A percentile compares a stretch with the other conserved stretches of the same genome.
Conservation (phyloP, 2,329 filamentous ascomycete genomes). For the Geosmithia morbida region DNA sequence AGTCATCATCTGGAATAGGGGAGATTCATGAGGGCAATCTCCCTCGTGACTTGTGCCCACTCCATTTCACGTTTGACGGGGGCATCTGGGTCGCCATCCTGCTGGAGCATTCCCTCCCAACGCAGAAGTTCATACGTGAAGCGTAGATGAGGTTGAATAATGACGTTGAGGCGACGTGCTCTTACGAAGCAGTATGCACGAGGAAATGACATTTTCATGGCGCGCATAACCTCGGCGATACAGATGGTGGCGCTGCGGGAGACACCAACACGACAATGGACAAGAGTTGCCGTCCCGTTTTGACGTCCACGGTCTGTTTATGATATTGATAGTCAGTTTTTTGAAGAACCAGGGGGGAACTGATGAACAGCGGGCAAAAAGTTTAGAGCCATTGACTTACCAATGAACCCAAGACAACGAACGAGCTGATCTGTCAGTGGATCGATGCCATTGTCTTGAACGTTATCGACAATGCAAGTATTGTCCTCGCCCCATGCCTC, state of each 20-base stretch:
- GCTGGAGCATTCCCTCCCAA: conserved; percentile 73
- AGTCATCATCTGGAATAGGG: conserved; percentile 59
- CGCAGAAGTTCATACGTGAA: conserved; percentile 93
- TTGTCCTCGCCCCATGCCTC: conserved; percentile 66
- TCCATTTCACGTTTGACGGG: conserved; percentile 64
- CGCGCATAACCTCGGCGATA: conserved; percentile 95
- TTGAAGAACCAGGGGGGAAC: neutral
- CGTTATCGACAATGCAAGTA: conserved; percentile 64
- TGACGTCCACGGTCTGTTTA: conserved; percentile 60
- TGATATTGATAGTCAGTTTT: neutral
- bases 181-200: conserved; percentile 93
- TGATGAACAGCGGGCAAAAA: neutral
- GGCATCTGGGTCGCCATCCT: conserved; percentile 26
- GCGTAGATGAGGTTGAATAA: conserved; percentile 90
- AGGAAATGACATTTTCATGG: conserved; percentile 68
- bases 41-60: conserved; percentile 76
- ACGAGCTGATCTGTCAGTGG: conserved; percentile 76
- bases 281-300: conserved; percentile 71
- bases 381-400: conserved; percentile 43
- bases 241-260: conserved; percentile 94
- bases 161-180: conserved; percentile 84
- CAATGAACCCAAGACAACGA: conserved; percentile 79
- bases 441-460: conserved; percentile 96
- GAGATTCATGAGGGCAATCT: conserved; percentile 91
- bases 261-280: conserved; percentile 93